Conservation (phyloP, 345 rosid species). For the Melaleuca alternifolia region DNA sequence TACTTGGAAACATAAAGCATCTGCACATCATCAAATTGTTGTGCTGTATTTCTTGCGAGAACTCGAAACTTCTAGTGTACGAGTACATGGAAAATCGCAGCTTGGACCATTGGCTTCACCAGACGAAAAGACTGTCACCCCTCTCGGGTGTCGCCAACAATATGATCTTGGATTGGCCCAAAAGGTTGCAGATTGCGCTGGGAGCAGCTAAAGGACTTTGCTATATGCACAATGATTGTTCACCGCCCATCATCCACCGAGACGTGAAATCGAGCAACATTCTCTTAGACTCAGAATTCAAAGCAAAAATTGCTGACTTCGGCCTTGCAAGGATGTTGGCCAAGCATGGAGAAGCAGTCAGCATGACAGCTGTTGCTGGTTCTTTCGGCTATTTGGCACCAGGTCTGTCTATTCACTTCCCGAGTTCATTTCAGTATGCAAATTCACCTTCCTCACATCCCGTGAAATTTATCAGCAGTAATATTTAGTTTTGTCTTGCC, state of each 20-base stretch:
- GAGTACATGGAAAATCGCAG: constrained; percentile 54
- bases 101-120: constrained; percentile 45
- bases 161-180: constrained; percentile 42
- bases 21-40: constrained; percentile 46
- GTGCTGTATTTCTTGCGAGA: constrained; percentile 46
- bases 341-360: constrained; percentile 23
- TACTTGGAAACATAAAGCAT: constrained; percentile 43
- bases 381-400: constrained; percentile 61
- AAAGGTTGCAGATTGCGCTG: constrained; percentile 38
- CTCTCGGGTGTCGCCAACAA: not conserved
- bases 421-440: not conserved
- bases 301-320: constrained; percentile 56
- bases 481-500: not conserved
- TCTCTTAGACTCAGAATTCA: constrained; percentile 46
- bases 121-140: constrained; percentile 1
- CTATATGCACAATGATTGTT: constrained; percentile 59
- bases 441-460: not conserved
- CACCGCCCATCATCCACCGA: constrained; percentile 46
- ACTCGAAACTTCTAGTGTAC: constrained; percentile 49
- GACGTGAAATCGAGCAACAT: constrained; percentile 66
- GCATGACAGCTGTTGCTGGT: constrained; percentile 47
- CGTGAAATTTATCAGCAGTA: not conserved
- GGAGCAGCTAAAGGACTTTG: constrained; percentile 58
- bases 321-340: constrained; percentile 49
- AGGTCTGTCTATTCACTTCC: constrained; percentile 5